phyloP scores from a whole-genome alignment of 2,329 filamentous ascomycete species.

The Hymenotorrendiella dingleyae region DNA sequence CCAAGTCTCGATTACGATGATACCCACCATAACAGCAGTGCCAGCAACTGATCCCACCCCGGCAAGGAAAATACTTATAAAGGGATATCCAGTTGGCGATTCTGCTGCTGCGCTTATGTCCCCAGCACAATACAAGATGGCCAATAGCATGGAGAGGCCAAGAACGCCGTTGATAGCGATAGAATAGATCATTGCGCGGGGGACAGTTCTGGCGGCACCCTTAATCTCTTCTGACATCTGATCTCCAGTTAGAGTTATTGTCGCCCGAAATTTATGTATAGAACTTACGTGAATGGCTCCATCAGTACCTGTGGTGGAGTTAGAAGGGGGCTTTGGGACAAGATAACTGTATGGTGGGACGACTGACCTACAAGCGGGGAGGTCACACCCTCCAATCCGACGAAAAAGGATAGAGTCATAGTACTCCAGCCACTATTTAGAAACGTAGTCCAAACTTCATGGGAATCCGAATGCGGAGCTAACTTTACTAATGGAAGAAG shows the following conservation, averaged over 20 bases:
- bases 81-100: background rate
- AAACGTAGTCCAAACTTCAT: background rate
- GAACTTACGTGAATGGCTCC: slow-evolving; percentile 2
- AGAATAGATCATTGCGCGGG: background rate
- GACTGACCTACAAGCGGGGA: background rate
- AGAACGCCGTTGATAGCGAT: slow-evolving; percentile 2
- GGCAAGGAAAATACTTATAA: background rate
- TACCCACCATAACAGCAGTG: background rate
- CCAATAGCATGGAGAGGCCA: background rate
- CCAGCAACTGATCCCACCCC: background rate
- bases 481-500: background rate
- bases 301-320: too few species aligned
- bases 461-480: background rate
- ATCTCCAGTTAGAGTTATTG: background rate
- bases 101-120: background rate
- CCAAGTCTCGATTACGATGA: background rate
- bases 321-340: too few species aligned
- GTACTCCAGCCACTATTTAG: background rate
- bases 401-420: background rate
- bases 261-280: too few species aligned
- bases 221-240: slow-evolving; percentile 5
- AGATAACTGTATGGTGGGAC: too few species aligned
- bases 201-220: background rate
- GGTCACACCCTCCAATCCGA: background rate
- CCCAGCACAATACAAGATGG: background rate